phyloP scores from a whole-genome alignment of 352 stramenopile species.

The Phytophthora colocasiae region DNA sequence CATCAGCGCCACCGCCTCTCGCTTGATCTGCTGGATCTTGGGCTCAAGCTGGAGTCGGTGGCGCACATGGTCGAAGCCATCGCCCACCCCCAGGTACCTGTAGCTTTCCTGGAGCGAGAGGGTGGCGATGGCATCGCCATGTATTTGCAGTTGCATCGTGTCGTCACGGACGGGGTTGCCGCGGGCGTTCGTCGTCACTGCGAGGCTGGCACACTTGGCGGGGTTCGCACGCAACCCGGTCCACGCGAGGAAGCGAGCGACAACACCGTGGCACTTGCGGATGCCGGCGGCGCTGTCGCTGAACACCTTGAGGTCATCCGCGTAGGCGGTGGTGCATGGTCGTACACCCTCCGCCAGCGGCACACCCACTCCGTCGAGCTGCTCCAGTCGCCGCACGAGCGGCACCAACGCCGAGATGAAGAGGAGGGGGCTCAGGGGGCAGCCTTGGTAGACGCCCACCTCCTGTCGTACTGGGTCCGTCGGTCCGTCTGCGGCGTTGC shows the following conservation, averaged over 20 bases:
- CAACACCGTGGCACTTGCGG: conserved; percentile 6
- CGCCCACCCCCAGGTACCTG: not conserved
- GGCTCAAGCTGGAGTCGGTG: not conserved
- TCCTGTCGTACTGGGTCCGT: conserved; percentile 1
- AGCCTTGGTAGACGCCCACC: conserved; percentile 33
- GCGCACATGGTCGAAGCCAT: conserved; percentile 2
- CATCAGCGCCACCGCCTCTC: no score
- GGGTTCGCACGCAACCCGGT: conserved; percentile 10
- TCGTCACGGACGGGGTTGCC: not conserved
- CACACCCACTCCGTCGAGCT: conserved; percentile 3
- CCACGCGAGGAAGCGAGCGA: conserved; percentile 5
- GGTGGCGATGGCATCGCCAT: not conserved
- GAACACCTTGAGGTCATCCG: conserved; percentile 37
- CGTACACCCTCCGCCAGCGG: not conserved
- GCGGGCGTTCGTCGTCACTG: not conserved
- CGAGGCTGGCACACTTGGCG: conserved; percentile 6
- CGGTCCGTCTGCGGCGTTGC: conserved; percentile 26
- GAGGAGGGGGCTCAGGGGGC: conserved; percentile 33
- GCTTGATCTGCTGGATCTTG: no score
- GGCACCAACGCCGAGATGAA: conserved; percentile 28
- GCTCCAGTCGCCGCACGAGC: not conserved
- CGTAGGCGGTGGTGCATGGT: conserved; percentile 19
- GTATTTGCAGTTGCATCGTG: not conserved
- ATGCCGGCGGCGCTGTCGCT: conserved; percentile 20
- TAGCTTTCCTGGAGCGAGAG: not conserved